Conservation (phyloP, 2,329 filamentous ascomycete genomes). For the Tolypocladium cylindrosporum region DNA sequence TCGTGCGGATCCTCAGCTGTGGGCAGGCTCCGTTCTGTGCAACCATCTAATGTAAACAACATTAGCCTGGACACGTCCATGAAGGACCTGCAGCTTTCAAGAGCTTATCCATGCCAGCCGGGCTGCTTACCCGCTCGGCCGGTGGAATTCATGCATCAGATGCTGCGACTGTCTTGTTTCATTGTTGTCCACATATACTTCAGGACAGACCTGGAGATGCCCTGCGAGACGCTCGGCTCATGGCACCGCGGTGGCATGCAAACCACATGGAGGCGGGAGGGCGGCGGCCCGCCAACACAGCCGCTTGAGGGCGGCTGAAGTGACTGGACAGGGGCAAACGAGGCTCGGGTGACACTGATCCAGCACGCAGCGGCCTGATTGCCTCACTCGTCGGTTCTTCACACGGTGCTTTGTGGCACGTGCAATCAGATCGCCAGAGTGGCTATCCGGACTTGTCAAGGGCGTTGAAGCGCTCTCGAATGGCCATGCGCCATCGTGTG, state of each 20-base stretch:
- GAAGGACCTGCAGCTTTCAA: not conserved
- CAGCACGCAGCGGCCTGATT: not conserved
- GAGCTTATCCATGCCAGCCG: not conserved
- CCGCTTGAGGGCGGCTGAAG: not conserved
- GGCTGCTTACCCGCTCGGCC: not conserved
- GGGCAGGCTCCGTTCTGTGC: not conserved
- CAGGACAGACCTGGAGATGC: not conserved
- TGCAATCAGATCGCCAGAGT: not conserved
- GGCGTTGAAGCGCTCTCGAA: not conserved
- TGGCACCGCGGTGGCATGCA: not conserved
- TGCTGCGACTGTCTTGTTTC: not conserved
- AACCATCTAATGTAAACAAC: not conserved
- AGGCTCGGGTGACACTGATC: not conserved
- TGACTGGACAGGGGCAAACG: not conserved
- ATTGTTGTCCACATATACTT: not conserved
- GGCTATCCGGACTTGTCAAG: not conserved
- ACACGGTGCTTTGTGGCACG: not conserved
- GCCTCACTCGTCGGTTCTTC: not conserved
- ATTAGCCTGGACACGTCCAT: too few relatives aligned
- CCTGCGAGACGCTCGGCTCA: not conserved
- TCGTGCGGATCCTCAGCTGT: not conserved
- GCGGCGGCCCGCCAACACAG: not conserved
- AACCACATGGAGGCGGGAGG: not conserved
- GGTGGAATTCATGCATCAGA: not conserved
- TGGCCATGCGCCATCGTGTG: constrained; percentile 1